Base-by-base conservation (phyloP, 2,329 filamentous ascomycete genomes). In the Aspergillus sp. region DNA sequence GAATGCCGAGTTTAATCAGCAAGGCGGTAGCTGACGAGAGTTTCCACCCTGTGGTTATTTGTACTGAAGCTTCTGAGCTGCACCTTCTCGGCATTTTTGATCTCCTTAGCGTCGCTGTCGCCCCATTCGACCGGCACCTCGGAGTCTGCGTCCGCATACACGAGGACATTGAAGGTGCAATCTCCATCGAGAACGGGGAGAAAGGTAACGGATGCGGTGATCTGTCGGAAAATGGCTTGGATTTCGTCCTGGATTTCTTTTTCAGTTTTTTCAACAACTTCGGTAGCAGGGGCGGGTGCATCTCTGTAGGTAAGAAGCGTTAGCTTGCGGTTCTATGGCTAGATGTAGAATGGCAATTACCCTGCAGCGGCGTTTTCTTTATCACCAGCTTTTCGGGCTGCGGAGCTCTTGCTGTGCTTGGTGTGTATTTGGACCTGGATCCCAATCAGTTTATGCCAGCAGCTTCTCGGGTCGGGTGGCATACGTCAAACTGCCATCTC, bases 101-200 rank as follows among this genome's bases (percentile, higher is more conserved):
- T 97, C 81, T 99, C 95, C 80, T 96, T 97, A 56, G 94, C 93
- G 76, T 98, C 95, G 67, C 92, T 96, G 79, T 99, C 95, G 51
- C 95, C 95, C 95, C 95, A 99, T 76, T 99, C 95, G 59, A 99
- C 89, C 4, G 95, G 95, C 14, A 99, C 95, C 52, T 98, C 94
- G 59, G 90, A 95, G 77, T 98, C 93, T 18, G 93, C 93, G 74
- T 99, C 94, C 55, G 95, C 95, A 74, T 99, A 99, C 3, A 99
- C 95, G 46, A 99, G 85, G 52, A 99, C 94, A 72, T 99, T 99
- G 83, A 99, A 99, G 11, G 95, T 98, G 82, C 94, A 99, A 75
- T 96, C 91, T 46, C 93, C 93, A 62, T 91, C 88, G 6, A 99
- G 85, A 80, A 98, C 93, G 0, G 95, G 95, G 12, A 99, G 81